A percentile compares a stretch with the other conserved stretches of the same genome.
Evolutionary conservation across 2,329 filamentous ascomycete genomes (phyloP).

Genomic region (Helotiales sp.): DNA sequence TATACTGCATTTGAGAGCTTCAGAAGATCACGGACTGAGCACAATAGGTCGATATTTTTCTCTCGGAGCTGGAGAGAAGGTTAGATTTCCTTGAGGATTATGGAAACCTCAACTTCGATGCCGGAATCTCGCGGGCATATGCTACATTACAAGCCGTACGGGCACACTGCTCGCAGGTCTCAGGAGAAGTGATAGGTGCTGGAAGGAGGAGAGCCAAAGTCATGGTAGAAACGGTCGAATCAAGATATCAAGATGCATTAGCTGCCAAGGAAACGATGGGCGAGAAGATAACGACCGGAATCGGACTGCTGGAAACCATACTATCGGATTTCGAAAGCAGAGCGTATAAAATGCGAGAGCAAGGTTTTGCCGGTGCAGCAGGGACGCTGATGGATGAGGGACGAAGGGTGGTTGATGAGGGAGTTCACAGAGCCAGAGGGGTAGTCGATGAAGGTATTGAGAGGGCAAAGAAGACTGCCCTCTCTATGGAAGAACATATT

Average conservation of each 20-base stretch:
- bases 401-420: conserved; percentile 77
- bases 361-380: conserved; percentile 72
- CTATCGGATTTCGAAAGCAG: conserved; percentile 82
- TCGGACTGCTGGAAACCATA: conserved; percentile 83
- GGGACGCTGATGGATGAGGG: conserved; percentile 75
- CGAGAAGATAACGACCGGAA: conserved; percentile 85
- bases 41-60: conserved; percentile 70
- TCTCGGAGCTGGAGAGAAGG: conserved; percentile 82
- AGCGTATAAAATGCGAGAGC: conserved; percentile 76
- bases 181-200: conserved; percentile 85
- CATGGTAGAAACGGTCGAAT: conserved; percentile 89
- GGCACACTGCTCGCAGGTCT: conserved; percentile 84
- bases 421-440: conserved; percentile 70
- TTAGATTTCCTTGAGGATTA: conserved; percentile 89
- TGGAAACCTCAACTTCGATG: conserved; percentile 79
- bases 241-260: conserved; percentile 82
- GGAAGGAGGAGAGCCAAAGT: conserved; percentile 82
- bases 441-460: conserved; percentile 79
- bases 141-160: conserved; percentile 83
- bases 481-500: conserved; percentile 81
- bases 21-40: neutral
- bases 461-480: conserved; percentile 73
- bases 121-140: conserved; percentile 82
- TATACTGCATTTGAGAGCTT: conserved; percentile 28
- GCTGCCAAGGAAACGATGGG: conserved; percentile 83